These are phyloP conservation scores for Starmerella sp. DNA, from an alignment of 805 yeast species.

Conservation along the genomic window DNA sequence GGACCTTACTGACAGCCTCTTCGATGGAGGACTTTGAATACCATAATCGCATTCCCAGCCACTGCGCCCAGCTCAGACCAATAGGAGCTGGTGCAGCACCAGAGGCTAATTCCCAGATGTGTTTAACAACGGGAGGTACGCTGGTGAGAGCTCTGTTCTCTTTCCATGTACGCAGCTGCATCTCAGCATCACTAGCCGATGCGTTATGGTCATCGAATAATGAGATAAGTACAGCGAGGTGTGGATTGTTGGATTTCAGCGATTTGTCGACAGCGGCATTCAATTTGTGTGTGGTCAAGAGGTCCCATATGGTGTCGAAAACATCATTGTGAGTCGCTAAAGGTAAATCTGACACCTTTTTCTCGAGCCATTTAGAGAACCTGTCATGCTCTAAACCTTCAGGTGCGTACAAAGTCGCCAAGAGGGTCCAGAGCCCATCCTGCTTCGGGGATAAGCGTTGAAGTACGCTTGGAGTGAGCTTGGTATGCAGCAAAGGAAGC, in stretches of 20 bases:
- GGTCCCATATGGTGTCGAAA: slow-evolving; percentile 41
- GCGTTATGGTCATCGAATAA: slow-evolving; percentile 48
- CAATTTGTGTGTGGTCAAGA: slow-evolving; percentile 41
- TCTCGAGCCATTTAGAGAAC: slow-evolving; percentile 30
- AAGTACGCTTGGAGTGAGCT: slow-evolving; percentile 8
- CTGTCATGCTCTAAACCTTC: neutral
- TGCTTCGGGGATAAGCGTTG: neutral
- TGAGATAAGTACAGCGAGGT: slow-evolving; percentile 59
- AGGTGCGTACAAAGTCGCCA: slow-evolving; percentile 2
- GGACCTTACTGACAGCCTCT: slow-evolving; percentile 7
- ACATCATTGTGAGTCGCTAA: slow-evolving; percentile 8
- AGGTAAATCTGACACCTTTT: slow-evolving; percentile 44
- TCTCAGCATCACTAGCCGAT: slow-evolving; percentile 43
- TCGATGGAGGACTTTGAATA: slow-evolving; percentile 36
- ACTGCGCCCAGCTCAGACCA: slow-evolving; percentile 53
- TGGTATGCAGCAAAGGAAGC: slow-evolving; percentile 12
- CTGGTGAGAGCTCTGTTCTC: slow-evolving; percentile 32
- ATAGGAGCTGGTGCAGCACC: slow-evolving; percentile 23
- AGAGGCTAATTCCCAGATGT: slow-evolving; percentile 54
- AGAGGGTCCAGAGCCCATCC: slow-evolving; percentile 8
- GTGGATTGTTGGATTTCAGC: slow-evolving; percentile 48
- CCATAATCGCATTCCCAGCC: slow-evolving; percentile 47
- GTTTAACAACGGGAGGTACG: slow-evolving; percentile 45
- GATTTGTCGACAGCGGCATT: slow-evolving; percentile 54
- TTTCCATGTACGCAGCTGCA: slow-evolving; percentile 60